Conservation (phyloP, 2,329 filamentous ascomycete genomes). For the Penicillium concentricum region DNA sequence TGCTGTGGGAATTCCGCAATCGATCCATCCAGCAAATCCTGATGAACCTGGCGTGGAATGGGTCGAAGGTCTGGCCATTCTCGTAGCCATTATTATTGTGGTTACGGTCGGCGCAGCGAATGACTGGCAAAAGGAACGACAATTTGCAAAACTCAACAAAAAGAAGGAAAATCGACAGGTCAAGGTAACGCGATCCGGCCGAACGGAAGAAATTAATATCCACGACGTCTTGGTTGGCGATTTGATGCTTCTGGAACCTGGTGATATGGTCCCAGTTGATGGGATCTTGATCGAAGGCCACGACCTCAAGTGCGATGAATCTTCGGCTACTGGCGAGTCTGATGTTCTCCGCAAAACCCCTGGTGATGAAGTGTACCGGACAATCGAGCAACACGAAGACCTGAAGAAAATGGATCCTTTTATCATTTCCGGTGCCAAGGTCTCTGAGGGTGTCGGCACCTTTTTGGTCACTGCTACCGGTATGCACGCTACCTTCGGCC, state of each 20-base stretch:
- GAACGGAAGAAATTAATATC: conserved; percentile 66
- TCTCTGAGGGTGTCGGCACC: conserved; percentile 71
- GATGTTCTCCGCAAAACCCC: conserved; percentile 67
- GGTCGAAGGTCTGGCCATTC: conserved; percentile 79
- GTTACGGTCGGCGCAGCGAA: conserved; percentile 75
- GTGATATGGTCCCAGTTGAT: conserved; percentile 70
- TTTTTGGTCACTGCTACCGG: conserved; percentile 75
- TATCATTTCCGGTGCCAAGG: conserved; percentile 75
- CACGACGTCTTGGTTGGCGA: conserved; percentile 73
- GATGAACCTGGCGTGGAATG: conserved; percentile 65
- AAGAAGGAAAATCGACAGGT: conserved; percentile 75
- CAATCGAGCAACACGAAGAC: conserved; percentile 60
- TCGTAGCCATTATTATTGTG: conserved; percentile 73
- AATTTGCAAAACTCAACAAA: conserved; percentile 76
- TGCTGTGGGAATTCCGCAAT: conserved; percentile 72
- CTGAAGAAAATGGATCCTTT: conserved; percentile 72
- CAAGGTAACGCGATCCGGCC: conserved; percentile 74
- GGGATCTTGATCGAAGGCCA: conserved; percentile 68
- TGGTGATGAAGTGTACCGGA: conserved; percentile 63
- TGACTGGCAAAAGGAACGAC: conserved; percentile 78
- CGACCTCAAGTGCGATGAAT: conserved; percentile 69
- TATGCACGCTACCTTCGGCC: conserved; percentile 71
- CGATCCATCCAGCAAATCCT: conserved; percentile 55
- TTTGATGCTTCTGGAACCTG: conserved; percentile 69
- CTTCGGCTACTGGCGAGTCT: conserved; percentile 73